Conservation (phyloP, 768 basidiomycete species). For the Nidularia pulvinata region DNA sequence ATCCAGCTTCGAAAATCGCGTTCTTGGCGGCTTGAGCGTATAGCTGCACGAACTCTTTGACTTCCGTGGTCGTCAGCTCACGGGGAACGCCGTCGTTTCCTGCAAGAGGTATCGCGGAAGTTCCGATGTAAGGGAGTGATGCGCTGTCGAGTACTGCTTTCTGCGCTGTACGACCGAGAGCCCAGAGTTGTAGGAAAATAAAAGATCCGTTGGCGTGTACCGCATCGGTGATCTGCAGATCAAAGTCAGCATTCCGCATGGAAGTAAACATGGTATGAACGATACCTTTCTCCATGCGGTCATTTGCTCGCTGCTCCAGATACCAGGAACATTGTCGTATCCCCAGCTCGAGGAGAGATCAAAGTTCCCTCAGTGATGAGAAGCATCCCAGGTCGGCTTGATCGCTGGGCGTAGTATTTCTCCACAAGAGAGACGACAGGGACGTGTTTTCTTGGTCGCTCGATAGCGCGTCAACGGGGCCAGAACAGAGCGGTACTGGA, state of each 20-base stretch:
- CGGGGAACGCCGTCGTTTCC: slow-evolving; percentile 15
- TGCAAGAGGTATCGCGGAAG: slow-evolving; percentile 15
- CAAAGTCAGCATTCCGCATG: not conserved
- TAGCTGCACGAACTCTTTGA: slow-evolving; percentile 29
- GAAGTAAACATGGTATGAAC: not conserved
- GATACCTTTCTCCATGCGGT: slow-evolving; percentile 48
- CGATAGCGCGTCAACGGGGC: slow-evolving; percentile 21
- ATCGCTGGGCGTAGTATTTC: slow-evolving; percentile 35
- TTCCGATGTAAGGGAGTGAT: slow-evolving; percentile 14
- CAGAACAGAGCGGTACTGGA: slow-evolving; percentile 46
- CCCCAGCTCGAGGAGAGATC: slow-evolving; percentile 26
- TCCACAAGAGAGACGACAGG: slow-evolving; percentile 17
- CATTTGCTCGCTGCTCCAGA: slow-evolving; percentile 51
- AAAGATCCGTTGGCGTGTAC: slow-evolving; percentile 40
- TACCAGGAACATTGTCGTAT: slow-evolving; percentile 39
- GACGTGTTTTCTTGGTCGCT: slow-evolving; percentile 5
- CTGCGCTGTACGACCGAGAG: slow-evolving; percentile 35
- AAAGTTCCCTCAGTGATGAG: slow-evolving; percentile 45
- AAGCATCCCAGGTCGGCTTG: slow-evolving; percentile 33
- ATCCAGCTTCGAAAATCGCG: slow-evolving; percentile 21
- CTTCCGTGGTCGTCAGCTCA: slow-evolving; percentile 35
- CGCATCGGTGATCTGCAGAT: slow-evolving; percentile 30
- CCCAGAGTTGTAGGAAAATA: slow-evolving; percentile 50
- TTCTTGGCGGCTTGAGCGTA: slow-evolving; percentile 44
- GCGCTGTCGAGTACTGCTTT: slow-evolving; percentile 9